A percentile compares a stretch with the other conserved stretches of the same genome.
Evolutionary conservation across 2,329 filamentous ascomycete species (phyloP).

Genomic region (Bipolaris cookei): DNA sequence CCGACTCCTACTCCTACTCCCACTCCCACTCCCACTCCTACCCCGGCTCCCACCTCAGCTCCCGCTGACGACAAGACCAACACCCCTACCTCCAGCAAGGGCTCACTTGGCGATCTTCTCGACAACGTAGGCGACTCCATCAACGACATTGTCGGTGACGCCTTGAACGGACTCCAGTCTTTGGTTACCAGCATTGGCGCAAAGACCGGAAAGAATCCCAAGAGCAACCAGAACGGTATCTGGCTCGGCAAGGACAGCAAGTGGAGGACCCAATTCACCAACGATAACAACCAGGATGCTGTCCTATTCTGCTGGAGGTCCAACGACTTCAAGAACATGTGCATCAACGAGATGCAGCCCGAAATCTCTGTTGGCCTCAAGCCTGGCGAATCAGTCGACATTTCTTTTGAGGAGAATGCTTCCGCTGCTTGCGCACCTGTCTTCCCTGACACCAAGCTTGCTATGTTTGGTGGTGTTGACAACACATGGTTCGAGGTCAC

Average conservation of each 20-base stretch:
- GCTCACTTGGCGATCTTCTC: slow-evolving; percentile 3
- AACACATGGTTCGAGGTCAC: slow-evolving; percentile 57
- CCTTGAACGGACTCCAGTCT: slow-evolving; percentile 28
- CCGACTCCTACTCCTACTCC: neutral
- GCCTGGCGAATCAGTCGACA: slow-evolving; percentile 42
- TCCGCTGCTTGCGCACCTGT: slow-evolving; percentile 52
- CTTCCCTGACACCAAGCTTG: slow-evolving; percentile 44
- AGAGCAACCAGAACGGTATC: slow-evolving; percentile 38
- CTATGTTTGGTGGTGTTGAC: slow-evolving; percentile 48
- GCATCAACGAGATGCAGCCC: slow-evolving; percentile 45
- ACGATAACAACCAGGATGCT: slow-evolving; percentile 40
- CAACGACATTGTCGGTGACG: slow-evolving; percentile 10
- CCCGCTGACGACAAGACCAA: slow-evolving; percentile 7
- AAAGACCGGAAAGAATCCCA: slow-evolving; percentile 37
- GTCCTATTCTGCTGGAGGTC: slow-evolving; percentile 49
- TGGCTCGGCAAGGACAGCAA: slow-evolving; percentile 47
- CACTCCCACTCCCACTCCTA: slow-evolving; percentile 4
- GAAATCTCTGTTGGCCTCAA: slow-evolving; percentile 51
- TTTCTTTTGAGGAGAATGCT: slow-evolving; percentile 49
- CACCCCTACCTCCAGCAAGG: too few relatives aligned
- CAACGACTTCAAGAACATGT: slow-evolving; percentile 44
- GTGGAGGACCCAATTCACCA: slow-evolving; percentile 48
- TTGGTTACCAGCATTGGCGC: slow-evolving; percentile 31
- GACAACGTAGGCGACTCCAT: slow-evolving; percentile 17
- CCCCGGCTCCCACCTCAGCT: neutral